These are phyloP conservation scores for Isoetes taiwanensis DNA, from an alignment of 75 land plant genomes.

Conservation along the genomic window DNA sequence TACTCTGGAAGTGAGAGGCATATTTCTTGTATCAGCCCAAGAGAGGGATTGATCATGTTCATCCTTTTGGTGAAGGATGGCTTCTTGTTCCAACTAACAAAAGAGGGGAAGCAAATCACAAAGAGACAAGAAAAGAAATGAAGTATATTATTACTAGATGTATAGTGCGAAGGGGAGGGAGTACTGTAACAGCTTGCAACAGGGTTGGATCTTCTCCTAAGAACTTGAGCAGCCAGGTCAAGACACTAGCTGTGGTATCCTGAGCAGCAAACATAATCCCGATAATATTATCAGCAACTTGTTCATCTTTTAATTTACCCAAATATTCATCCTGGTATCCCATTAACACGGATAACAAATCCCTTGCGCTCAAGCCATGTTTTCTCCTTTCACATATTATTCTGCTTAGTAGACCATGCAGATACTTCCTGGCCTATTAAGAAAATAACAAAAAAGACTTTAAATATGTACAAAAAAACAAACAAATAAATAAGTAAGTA, in stretches of 20 bases:
- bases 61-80: conserved; percentile 30
- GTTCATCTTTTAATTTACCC: conserved; percentile 51
- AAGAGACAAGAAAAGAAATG: not conserved
- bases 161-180: too few relatives aligned
- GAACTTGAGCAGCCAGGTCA: conserved; percentile 81
- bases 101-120: not conserved
- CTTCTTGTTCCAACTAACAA: conserved; percentile 76
- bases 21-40: conserved; percentile 62
- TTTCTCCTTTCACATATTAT: conserved; percentile 36
- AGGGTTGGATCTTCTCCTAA: conserved; percentile 36
- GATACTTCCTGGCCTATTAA: conserved; percentile 48
- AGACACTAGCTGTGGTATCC: conserved; percentile 80
- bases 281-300: conserved; percentile 79
- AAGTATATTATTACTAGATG: not conserved
- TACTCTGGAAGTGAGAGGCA: conserved; percentile 67
- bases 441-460: too few relatives aligned
- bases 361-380: too few relatives aligned
- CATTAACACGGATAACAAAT: conserved; percentile 57
- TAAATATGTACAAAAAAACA: too few relatives aligned
- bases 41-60: conserved; percentile 29
- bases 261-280: conserved; percentile 81
- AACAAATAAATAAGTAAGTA: too few relatives aligned
- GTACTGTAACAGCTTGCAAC: conserved; percentile 49
- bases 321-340: conserved; percentile 29
- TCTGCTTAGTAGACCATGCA: conserved; percentile 37